Conservation (phyloP, 2,329 filamentous ascomycete genomes). For the Sporothrix sp. region DNA sequence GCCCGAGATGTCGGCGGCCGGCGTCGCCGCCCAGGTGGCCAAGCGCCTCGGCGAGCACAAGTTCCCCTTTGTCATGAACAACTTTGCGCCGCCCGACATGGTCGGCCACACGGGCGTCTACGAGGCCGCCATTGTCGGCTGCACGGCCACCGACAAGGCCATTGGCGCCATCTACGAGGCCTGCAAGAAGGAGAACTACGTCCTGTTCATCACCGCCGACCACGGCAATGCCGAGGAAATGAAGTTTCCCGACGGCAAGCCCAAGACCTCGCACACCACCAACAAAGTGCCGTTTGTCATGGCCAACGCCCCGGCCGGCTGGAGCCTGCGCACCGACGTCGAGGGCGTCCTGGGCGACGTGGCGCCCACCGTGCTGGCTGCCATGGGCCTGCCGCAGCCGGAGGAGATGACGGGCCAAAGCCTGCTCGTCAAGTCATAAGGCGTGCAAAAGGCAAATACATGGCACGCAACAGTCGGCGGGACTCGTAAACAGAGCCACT, state of each 20-base stretch:
- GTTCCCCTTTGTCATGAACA: slow-evolving; percentile 99
- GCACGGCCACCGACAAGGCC: slow-evolving; percentile 79
- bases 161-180: slow-evolving; percentile 88
- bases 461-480: too few relatives aligned
- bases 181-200: slow-evolving; percentile 87
- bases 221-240: slow-evolving; percentile 99
- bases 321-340: slow-evolving; percentile 65
- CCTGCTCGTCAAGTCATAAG: slow-evolving; percentile 66
- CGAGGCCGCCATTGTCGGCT: slow-evolving; percentile 80
- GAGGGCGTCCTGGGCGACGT: slow-evolving; percentile 94
- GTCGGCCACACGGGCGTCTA: slow-evolving; percentile 98
- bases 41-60: slow-evolving; percentile 77
- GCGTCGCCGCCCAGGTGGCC: slow-evolving; percentile 77
- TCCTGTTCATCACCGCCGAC: slow-evolving; percentile 91
- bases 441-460: background rate
- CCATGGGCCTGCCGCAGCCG: slow-evolving; percentile 85
- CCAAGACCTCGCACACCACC: slow-evolving; percentile 95
- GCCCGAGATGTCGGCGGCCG: slow-evolving; percentile 90
- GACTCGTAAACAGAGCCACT: too few relatives aligned
- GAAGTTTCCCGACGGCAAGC: slow-evolving; percentile 90
- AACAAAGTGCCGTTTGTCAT: slow-evolving; percentile 98
- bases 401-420: slow-evolving; percentile 85
- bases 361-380: slow-evolving; percentile 81
- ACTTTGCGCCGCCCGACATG: slow-evolving; percentile 99
- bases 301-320: slow-evolving; percentile 88